Conservation (phyloP, 176 grass and related monocot genomes). For the Oryza glaberrima region DNA sequence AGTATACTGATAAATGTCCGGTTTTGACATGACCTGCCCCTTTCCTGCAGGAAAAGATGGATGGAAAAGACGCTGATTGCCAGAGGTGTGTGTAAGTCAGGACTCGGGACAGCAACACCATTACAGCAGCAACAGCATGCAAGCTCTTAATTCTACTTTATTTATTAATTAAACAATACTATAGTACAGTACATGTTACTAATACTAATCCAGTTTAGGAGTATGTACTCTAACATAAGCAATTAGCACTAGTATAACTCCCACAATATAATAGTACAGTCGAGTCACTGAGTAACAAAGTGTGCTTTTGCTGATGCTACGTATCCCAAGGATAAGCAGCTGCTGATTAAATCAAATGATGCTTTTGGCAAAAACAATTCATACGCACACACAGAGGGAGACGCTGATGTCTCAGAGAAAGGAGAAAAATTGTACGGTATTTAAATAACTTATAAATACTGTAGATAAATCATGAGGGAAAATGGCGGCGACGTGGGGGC, state of each 20-base stretch:
- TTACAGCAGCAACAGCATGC: background rate
- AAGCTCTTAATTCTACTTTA: background rate
- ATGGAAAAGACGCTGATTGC: constrained; percentile 24
- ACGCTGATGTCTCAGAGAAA: background rate
- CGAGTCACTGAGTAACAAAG: background rate
- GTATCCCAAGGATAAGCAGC: constrained; percentile 25
- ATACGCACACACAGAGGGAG: background rate
- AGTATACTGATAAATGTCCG: constrained; percentile 20
- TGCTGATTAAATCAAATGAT: background rate
- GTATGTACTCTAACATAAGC: background rate
- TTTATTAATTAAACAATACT: background rate
- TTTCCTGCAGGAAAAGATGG: constrained; percentile 36
- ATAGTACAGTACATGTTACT: too few relatives aligned
- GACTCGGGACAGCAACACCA: background rate
- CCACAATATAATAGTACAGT: background rate
- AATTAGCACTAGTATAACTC: background rate
- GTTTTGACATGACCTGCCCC: constrained; percentile 42
- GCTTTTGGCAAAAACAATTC: background rate
- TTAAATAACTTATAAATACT: background rate
- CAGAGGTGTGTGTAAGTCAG: background rate
- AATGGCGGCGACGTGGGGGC: background rate
- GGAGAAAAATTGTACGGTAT: background rate
- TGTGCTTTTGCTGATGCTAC: constrained; percentile 32
- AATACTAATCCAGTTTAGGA: too few relatives aligned
- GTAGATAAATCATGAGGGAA: background rate